Evolutionary conservation across 306 rosid genomes (phyloP).

Genomic region (Dalbergia oliveri): DNA sequence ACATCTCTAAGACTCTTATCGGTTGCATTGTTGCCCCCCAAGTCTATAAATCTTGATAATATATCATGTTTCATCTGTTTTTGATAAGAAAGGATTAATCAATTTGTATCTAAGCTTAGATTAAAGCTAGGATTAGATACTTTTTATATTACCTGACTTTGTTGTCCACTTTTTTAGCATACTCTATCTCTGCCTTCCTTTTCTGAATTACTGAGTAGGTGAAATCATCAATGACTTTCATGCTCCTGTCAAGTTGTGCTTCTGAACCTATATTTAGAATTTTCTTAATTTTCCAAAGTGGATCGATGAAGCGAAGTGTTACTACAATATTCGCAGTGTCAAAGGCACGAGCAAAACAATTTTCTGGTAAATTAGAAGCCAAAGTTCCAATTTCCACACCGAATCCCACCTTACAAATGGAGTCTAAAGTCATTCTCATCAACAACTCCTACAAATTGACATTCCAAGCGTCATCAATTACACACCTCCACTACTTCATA

Average conservation of each 20-base stretch:
- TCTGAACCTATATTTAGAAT: constrained; percentile 77
- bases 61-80: constrained; percentile 85
- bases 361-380: constrained; percentile 75
- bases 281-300: constrained; percentile 82
- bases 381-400: constrained; percentile 95
- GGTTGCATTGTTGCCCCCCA: constrained; percentile 65
- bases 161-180: constrained; percentile 47
- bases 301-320: constrained; percentile 90
- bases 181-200: constrained; percentile 84
- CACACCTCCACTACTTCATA: not conserved
- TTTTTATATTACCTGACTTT: constrained; percentile 57
- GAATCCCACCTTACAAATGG: constrained; percentile 93
- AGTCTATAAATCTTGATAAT: constrained; percentile 85
- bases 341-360: constrained; percentile 81
- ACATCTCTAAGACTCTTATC: constrained; percentile 89
- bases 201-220: constrained; percentile 80
- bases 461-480: constrained; percentile 18
- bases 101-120: not conserved
- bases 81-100: not conserved
- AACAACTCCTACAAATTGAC: constrained; percentile 68
- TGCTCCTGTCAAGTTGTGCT: constrained; percentile 83
- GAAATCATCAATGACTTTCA: constrained; percentile 74
- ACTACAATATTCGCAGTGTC: constrained; percentile 89
- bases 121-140: not conserved
- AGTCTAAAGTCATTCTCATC: constrained; percentile 97